Base-by-base conservation (phyloP, 2,329 filamentous ascomycete species). In the Cryphonectria parasitica region DNA sequence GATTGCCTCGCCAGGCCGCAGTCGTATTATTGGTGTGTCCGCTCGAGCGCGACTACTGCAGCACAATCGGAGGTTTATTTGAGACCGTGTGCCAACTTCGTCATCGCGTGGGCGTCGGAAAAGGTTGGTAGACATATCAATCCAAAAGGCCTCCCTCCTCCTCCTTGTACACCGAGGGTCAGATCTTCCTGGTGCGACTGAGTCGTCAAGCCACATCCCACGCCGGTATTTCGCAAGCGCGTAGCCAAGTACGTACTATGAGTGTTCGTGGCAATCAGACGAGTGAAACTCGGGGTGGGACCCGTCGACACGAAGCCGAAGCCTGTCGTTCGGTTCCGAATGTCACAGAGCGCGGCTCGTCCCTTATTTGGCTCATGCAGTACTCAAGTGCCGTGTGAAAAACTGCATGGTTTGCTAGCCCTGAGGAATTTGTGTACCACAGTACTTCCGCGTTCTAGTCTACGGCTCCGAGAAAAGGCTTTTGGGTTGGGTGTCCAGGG, bases 281-380 rank as follows among this genome's bases (percentile, higher is more conserved):
- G n/a, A 22, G 34, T 45, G n/a, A 64, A 22, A 22, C 49, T 36
- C 43, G 43, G 43, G 28, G 41, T 52, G 62, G 41, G 52, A 28
- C 52, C 49, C 36, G 34, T 43, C 64, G 25, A 39, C 54, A 39
- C 64, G 39, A 28, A n/a, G 41, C 52, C 64, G 11, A 66, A 13
- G 45, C 45, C 43, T 66, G 64, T 31, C 56, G 7, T 10, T 61
- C 58, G 58, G 58, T 61, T 61, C 58, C 58, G 58, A 39, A 39
- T 39, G 17, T n/a, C 58, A 39, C 58, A 41, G 17, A 43, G 11
- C 56, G 49, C 64, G 64, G 49, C 49, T 66, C 64, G 64, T 66
- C 64, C 64, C 64, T 65, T 65, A 52, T 54, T 52, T 54, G 64
- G 64, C 43, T 19, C 34, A 39, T 61, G 58, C 58, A 61, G 58